These are phyloP conservation scores for Suillus subluteus DNA, from an alignment of 768 basidiomycete species.

Conservation along the genomic window DNA sequence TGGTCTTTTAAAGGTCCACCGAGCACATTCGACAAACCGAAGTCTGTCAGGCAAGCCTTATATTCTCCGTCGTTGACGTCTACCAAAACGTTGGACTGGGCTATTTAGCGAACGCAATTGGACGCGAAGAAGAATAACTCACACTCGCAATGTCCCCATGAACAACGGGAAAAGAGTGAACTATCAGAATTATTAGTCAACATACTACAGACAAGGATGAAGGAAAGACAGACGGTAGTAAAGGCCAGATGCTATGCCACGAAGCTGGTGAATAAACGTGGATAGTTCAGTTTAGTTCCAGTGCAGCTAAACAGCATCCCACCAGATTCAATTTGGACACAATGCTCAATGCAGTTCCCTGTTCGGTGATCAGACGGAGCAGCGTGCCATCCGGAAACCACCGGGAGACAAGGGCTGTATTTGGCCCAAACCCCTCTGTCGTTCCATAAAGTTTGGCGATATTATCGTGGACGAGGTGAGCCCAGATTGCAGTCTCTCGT, in stretches of 20 bases:
- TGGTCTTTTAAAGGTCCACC: neutral
- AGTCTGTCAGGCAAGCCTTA: constrained; percentile 45
- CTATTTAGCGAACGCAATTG: too few relatives aligned
- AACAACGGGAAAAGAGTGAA: too few relatives aligned
- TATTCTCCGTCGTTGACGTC: constrained; percentile 13
- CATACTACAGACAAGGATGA: too few relatives aligned
- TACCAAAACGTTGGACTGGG: constrained; percentile 20
- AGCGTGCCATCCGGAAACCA: neutral
- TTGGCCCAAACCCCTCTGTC: neutral
- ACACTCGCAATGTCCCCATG: constrained; percentile 22
- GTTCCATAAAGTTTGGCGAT: too few relatives aligned
- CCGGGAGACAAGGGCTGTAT: neutral
- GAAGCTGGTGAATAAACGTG: too few relatives aligned
- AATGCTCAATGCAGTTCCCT: neutral
- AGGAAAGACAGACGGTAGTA: constrained; percentile 17
- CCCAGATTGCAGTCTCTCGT: neutral
- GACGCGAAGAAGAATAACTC: too few relatives aligned
- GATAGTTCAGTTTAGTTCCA: too few relatives aligned
- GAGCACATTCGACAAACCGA: constrained; percentile 28
- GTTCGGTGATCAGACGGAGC: neutral
- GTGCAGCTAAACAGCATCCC: neutral
- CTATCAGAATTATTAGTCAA: too few relatives aligned
- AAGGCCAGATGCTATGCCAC: neutral
- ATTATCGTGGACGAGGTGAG: neutral
- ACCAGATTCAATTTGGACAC: neutral